Conservation (phyloP, 192 early-diverging fungal species). For the Entomortierella parvispora region DNA sequence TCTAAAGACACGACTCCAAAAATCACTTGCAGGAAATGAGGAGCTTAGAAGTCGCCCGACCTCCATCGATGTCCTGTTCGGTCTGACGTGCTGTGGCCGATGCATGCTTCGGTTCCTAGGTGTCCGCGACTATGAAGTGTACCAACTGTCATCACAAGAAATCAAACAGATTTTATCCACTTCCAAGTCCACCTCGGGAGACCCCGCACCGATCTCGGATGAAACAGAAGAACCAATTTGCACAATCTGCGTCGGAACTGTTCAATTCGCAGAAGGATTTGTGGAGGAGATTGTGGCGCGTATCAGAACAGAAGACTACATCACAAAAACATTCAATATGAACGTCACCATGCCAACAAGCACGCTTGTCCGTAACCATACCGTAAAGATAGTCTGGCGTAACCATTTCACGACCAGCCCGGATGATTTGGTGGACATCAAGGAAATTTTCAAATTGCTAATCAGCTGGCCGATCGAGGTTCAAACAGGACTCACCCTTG, state of each 20-base stretch:
- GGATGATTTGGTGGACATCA: conserved; percentile 57
- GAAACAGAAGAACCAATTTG: conserved; percentile 14
- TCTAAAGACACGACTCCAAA: conserved; percentile 17
- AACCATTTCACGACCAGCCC: conserved; percentile 20
- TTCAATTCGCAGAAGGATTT: conserved; percentile 42
- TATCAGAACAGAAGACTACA: conserved; percentile 45
- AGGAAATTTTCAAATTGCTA: conserved; percentile 66
- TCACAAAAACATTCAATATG: conserved; percentile 46
- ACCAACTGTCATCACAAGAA: conserved; percentile 31
- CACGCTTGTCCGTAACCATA: conserved; percentile 53
- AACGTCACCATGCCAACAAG: conserved; percentile 55
- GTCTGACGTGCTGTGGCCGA: conserved; percentile 41
- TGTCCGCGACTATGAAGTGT: conserved; percentile 37
- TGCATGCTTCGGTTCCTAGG: conserved; percentile 50
- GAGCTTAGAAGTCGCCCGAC: neutral
- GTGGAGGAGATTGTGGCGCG: conserved; percentile 27
- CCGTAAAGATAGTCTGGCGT: conserved; percentile 37
- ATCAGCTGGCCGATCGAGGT: conserved; percentile 49
- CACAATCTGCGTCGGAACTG: conserved; percentile 43
- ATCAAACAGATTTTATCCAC: conserved; percentile 8
- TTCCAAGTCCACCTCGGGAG: neutral
- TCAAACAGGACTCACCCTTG: conserved; percentile 42
- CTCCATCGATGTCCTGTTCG: conserved; percentile 37
- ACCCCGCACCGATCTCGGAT: neutral
- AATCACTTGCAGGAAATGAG: conserved; percentile 2